Conservation (phyloP, 2,329 filamentous ascomycete genomes). For the Neonectria punicea region DNA sequence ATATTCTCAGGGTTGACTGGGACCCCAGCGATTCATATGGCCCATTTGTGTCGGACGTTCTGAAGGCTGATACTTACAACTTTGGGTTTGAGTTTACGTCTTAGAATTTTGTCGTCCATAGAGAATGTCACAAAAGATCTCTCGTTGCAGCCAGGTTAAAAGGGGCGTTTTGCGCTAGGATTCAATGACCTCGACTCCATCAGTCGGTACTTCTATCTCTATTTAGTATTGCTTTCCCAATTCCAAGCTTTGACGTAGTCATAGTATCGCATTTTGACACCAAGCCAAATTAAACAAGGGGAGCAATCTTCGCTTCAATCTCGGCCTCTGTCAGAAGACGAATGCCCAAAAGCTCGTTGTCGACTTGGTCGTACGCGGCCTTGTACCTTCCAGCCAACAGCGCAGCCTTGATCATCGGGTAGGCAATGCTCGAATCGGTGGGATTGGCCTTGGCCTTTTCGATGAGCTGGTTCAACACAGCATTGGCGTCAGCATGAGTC, state of each 20-base stretch:
- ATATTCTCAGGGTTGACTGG: background rate
- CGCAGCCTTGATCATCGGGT: constrained; percentile 2
- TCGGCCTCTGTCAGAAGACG: constrained; percentile 12
- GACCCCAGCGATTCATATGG: background rate
- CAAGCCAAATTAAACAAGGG: background rate
- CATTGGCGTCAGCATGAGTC: background rate
- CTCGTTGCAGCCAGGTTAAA: background rate
- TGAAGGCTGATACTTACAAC: background rate
- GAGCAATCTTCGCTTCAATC: constrained; percentile 7
- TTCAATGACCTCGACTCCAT: background rate
- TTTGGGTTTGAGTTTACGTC: background rate
- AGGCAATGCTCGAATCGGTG: background rate
- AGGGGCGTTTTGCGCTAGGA: background rate
- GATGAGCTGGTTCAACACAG: background rate
- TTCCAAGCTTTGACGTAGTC: background rate
- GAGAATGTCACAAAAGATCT: background rate
- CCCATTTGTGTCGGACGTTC: background rate
- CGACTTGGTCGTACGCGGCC: background rate
- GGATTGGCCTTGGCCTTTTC: background rate
- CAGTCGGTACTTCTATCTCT: background rate
- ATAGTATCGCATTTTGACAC: background rate
- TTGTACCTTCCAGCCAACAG: constrained; percentile 4
- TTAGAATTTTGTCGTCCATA: background rate
- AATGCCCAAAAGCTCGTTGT: constrained; percentile 20
- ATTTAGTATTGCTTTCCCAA: background rate